Percentiles rank a stretch among this genome's conserved stretches.
Evolutionary conservation across 805 yeast genomes (phyloP).

Genomic region (Debaryomyces castellii): DNA sequence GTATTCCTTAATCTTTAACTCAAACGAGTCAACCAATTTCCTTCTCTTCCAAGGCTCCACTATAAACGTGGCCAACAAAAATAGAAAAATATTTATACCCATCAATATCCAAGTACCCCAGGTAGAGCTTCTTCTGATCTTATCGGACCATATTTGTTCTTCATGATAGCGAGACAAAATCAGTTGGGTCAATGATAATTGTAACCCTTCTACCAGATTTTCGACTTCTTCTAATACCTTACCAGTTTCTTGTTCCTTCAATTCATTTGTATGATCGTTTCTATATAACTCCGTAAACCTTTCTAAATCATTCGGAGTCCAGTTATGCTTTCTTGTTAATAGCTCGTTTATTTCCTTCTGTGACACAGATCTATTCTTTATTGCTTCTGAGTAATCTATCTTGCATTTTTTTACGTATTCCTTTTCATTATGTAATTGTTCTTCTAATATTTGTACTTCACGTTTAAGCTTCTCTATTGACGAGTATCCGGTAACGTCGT

Average conservation of each 20-base stretch:
- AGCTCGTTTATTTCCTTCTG: slow-evolving; percentile 88
- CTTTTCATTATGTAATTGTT: slow-evolving; percentile 48
- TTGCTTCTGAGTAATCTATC: slow-evolving; percentile 54
- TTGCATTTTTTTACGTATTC: slow-evolving; percentile 49
- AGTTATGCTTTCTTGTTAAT: slow-evolving; percentile 76
- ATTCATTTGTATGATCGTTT: slow-evolving; percentile 74
- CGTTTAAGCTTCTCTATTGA: slow-evolving; percentile 70
- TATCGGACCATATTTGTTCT: slow-evolving; percentile 98
- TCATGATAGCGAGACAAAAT: slow-evolving; percentile 90
- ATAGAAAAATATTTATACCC: slow-evolving; percentile 80
- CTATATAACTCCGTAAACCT: slow-evolving; percentile 78
- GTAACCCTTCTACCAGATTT: slow-evolving; percentile 62
- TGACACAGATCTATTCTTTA: slow-evolving; percentile 60
- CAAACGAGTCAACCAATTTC: slow-evolving; percentile 79
- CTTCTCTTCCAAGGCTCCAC: slow-evolving; percentile 94
- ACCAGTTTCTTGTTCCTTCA: slow-evolving; percentile 53
- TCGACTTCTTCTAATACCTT: slow-evolving; percentile 54
- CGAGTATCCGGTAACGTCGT: slow-evolving; percentile 90
- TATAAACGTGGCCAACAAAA: slow-evolving; percentile 77
- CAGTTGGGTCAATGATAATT: slow-evolving; percentile 66
- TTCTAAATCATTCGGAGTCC: slow-evolving; percentile 81
- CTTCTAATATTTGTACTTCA: slow-evolving; percentile 58
- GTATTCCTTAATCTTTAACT: slow-evolving; percentile 63
- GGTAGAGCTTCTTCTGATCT: slow-evolving; percentile 88
- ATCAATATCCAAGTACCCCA: slow-evolving; percentile 94